Evolutionary conservation across 192 early-diverging fungal species (phyloP), one percentile per base, ranked within the genome.

Genomic region (Martensiomyces pterosporus): DNA sequence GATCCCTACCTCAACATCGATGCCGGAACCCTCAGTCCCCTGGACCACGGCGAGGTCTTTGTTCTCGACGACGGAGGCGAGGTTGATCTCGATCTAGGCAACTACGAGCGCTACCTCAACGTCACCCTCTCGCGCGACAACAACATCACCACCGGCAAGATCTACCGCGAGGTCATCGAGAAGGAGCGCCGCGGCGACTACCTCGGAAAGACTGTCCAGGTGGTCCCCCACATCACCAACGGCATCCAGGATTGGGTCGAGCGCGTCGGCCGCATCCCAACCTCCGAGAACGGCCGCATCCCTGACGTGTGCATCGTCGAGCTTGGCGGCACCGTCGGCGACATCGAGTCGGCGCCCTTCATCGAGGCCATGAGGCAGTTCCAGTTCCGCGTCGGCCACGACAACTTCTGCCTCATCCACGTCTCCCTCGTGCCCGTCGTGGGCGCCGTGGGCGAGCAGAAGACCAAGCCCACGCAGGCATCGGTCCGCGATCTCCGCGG

Each of bases 1-100:
- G 96, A 99, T 61, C 96, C 96, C 23, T 99, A 99, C 77, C 80
- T 99, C 43, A 99, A 97, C 82, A 96, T 99, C 57, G 96, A 99
- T 63, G 96, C 96, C 46, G 96, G 96, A 57, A 90, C 91, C 17
- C 80, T 99, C 79, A 91, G 81, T 53, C 96, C 96, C 17, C 77
- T 99, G 52, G 96, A 99, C 75, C 96, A 99, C 76, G 96, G 94
- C 45, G 96, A 99, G 60, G 94, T 99, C 25, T 99, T 97, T 79
- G 96, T 99, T 7, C 78, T 99, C 38, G 85, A 97, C 65, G 96
- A 99, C 64, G 96, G 96, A 24, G 96, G 93, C 49, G 96, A 99
- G 72, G 96, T 99, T 13, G 96, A 99, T 73, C 81, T 99, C 23
- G 96, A 99, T 69, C 79, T 99, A 19, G 96, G 96, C 42, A 99